phyloP scores from a whole-genome alignment of 257 asterid genomes.

The Marsdenia floribunda region DNA sequence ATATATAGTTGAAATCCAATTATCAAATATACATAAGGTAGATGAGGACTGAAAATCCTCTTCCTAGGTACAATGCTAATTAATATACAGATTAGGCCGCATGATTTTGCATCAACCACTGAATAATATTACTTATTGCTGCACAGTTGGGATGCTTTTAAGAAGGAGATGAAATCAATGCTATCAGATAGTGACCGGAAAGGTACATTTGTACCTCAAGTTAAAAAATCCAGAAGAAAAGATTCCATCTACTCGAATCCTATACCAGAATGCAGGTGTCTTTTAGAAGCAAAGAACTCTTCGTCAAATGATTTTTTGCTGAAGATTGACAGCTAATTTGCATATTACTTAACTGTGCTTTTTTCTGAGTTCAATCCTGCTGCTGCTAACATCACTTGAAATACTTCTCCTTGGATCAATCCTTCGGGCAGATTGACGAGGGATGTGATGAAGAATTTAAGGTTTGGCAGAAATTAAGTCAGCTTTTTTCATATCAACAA shows the following conservation, averaged over 20 bases:
- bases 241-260: constrained; percentile 67
- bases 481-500: neutral
- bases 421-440: neutral
- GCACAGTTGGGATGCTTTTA: constrained; percentile 69
- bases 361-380: neutral
- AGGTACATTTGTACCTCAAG: constrained; percentile 62
- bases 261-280: constrained; percentile 79
- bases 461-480: neutral
- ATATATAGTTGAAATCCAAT: neutral
- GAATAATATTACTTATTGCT: constrained; percentile 8
- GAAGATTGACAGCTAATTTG: neutral
- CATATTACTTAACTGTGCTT: neutral
- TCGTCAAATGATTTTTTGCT: constrained; percentile 23
- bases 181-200: constrained; percentile 75
- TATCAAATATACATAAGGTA: neutral
- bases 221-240: constrained; percentile 65
- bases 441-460: neutral
- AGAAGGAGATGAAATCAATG: constrained; percentile 68
- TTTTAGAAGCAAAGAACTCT: constrained; percentile 54
- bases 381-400: neutral
- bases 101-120: neutral
- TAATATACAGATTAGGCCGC: neutral
- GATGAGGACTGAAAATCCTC: neutral
- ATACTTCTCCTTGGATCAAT: neutral
- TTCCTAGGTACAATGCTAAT: neutral